Evolutionary conservation across 768 basidiomycete species (phyloP).

Genomic region (Mycena albidolilacea): DNA sequence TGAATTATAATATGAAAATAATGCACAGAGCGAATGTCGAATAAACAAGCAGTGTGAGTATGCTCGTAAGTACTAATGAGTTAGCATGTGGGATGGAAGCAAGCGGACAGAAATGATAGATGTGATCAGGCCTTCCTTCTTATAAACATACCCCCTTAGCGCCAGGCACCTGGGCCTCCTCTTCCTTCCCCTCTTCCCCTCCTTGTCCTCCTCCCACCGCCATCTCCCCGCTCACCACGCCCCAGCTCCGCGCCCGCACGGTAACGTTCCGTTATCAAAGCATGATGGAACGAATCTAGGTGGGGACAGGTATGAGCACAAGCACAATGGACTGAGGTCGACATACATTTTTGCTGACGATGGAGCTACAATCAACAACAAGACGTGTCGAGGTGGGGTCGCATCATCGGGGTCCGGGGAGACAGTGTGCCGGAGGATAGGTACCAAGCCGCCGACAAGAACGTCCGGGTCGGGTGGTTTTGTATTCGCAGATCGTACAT

Average conservation of each 20-base stretch:
- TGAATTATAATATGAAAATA: too few relatives aligned
- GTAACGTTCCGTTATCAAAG: not conserved
- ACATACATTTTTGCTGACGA: constrained; percentile 82
- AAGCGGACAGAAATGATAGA: not conserved
- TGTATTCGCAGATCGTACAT: not conserved
- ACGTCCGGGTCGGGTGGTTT: constrained; percentile 1
- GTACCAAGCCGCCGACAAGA: constrained; percentile 33
- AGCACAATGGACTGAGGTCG: not conserved
- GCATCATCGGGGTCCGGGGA: not conserved
- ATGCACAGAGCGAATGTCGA: too few relatives aligned
- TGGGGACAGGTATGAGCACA: not conserved
- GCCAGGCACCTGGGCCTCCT: too few relatives aligned
- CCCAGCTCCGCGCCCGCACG: not conserved
- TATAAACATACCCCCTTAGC: constrained; percentile 14
- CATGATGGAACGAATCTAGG: constrained; percentile 27
- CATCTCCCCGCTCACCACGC: not conserved
- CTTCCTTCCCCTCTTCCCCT: not conserved
- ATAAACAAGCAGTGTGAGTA: too few relatives aligned
- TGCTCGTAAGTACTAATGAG: too few relatives aligned
- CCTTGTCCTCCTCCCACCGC: not conserved
- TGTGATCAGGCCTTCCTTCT: not conserved
- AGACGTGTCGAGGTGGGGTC: too few relatives aligned
- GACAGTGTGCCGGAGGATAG: not conserved
- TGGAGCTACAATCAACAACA: constrained; percentile 59
- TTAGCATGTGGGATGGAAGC: not conserved